Evolutionary conservation across 2,329 filamentous ascomycete species (phyloP).

Genomic region (Aspergillus thermomutatus): DNA sequence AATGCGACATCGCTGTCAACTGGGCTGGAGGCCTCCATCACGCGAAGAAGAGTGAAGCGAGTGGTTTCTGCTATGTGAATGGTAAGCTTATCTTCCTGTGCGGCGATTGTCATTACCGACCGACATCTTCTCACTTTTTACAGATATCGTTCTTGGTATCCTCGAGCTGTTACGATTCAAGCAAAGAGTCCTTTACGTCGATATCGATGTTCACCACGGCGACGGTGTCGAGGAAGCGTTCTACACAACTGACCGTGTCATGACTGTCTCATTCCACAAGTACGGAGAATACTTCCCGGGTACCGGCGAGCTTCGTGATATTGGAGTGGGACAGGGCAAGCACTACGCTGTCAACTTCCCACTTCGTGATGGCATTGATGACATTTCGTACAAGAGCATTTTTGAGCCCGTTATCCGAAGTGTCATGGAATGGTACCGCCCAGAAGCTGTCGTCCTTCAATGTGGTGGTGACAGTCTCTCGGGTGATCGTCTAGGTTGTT

Average conservation of each 20-base stretch:
- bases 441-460: conserved; percentile 65
- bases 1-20: conserved; percentile 68
- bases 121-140: conserved; percentile 10
- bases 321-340: conserved; percentile 65
- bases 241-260: conserved; percentile 68
- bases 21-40: conserved; percentile 98
- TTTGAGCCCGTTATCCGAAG: conserved; percentile 66
- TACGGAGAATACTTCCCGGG: conserved; percentile 71
- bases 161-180: conserved; percentile 63
- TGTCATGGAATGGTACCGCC: conserved; percentile 67
- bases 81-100: conserved; percentile 38
- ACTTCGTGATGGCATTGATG: conserved; percentile 66
- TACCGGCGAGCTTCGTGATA: conserved; percentile 66
- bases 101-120: neutral
- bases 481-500: conserved; percentile 65
- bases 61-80: conserved; percentile 98
- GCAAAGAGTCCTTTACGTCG: conserved; percentile 63
- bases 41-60: conserved; percentile 90
- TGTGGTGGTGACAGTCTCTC: conserved; percentile 67
- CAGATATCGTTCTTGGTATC: conserved; percentile 65
- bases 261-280: conserved; percentile 71
- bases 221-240: conserved; percentile 70
- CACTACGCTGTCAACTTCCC: conserved; percentile 69
- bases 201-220: conserved; percentile 66
- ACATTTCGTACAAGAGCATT: conserved; percentile 64